Evolutionary conservation across 1,284 basidiomycete genomes (phyloP).

Genomic region (Apiotrichum laibachii): DNA sequence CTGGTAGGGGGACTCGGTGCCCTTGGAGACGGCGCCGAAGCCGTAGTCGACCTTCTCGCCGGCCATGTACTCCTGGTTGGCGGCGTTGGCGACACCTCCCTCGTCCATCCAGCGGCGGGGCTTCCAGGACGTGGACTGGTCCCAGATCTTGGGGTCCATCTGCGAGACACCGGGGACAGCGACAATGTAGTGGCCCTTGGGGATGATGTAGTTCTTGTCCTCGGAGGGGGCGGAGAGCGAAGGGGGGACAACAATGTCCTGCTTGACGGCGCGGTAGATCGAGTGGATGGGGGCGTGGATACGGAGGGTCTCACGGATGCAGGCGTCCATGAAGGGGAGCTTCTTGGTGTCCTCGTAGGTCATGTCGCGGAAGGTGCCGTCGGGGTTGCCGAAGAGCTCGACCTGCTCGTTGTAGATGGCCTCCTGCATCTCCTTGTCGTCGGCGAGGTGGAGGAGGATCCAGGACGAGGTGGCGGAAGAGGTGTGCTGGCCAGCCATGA

Average conservation of each 20-base stretch:
- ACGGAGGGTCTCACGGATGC: slow-evolving; percentile 90
- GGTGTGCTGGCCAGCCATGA: slow-evolving; percentile 99
- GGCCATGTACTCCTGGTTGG: slow-evolving; percentile 65
- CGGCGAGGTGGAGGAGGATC: slow-evolving; percentile 88
- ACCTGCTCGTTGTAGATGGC: slow-evolving; percentile 86
- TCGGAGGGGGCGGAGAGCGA: slow-evolving; percentile 76
- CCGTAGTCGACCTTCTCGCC: slow-evolving; percentile 94
- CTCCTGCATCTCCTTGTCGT: slow-evolving; percentile 71
- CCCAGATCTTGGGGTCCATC: slow-evolving; percentile 83
- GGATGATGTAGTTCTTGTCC: slow-evolving; percentile 71
- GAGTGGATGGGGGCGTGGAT: slow-evolving; percentile 86
- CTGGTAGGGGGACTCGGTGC: slow-evolving; percentile 85
- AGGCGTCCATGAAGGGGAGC: slow-evolving; percentile 79
- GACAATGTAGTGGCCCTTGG: slow-evolving; percentile 86
- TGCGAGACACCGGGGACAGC: slow-evolving; percentile 87
- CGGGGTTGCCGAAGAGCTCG: slow-evolving; percentile 72
- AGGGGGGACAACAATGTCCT: slow-evolving; percentile 77
- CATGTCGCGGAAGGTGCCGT: slow-evolving; percentile 75
- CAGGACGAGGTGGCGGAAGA: slow-evolving; percentile 88
- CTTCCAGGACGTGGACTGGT: slow-evolving; percentile 68
- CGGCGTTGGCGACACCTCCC: slow-evolving; percentile 70
- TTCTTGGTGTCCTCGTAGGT: slow-evolving; percentile 83
- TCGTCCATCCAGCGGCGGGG: slow-evolving; percentile 81
- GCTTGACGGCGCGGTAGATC: slow-evolving; percentile 76
- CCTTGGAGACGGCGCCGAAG: slow-evolving; percentile 89